These are phyloP conservation scores for Thalia dealbata DNA, from an alignment of 176 grass and related monocot species.

Conservation along the genomic window DNA sequence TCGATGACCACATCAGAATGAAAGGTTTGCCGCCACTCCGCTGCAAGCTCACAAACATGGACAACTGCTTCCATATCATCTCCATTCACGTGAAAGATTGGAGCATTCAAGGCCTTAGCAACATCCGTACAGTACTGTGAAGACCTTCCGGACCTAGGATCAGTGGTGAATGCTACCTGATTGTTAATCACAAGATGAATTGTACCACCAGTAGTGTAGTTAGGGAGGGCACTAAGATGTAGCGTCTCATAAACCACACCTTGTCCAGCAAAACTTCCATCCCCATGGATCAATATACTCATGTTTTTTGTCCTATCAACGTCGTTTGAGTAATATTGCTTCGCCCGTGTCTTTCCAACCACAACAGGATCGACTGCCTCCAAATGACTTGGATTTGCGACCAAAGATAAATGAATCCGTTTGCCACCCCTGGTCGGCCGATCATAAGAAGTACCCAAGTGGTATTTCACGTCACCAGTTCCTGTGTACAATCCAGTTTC, in stretches of 20 bases:
- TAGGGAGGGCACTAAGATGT: slow-evolving; percentile 89
- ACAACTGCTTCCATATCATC: slow-evolving; percentile 95
- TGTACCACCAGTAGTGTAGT: slow-evolving; percentile 88
- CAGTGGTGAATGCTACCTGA: slow-evolving; percentile 70
- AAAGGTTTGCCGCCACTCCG: slow-evolving; percentile 89
- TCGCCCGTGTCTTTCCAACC: slow-evolving; percentile 74
- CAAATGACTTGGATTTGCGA: slow-evolving; percentile 86
- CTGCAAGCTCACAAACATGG: slow-evolving; percentile 70
- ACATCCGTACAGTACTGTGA: slow-evolving; percentile 71
- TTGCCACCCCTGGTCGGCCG: slow-evolving; percentile 79
- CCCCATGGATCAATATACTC: slow-evolving; percentile 77
- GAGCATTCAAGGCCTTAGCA: slow-evolving; percentile 51
- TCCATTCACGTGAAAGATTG: slow-evolving; percentile 90
- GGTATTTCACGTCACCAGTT: slow-evolving; percentile 92
- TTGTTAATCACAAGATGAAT: slow-evolving; percentile 73
- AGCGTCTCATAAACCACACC: slow-evolving; percentile 90
- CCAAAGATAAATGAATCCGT: slow-evolving; percentile 75
- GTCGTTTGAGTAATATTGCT: slow-evolving; percentile 88
- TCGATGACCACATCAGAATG: slow-evolving; percentile 91
- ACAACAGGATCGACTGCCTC: slow-evolving; percentile 94
- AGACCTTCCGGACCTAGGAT: slow-evolving; percentile 59
- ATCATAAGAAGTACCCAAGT: slow-evolving; percentile 91
- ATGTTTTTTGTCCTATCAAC: slow-evolving; percentile 81
- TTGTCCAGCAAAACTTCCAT: slow-evolving; percentile 93
- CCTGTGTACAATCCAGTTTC: slow-evolving; percentile 84